These are phyloP conservation scores for Scedosporium dehoogii DNA, from an alignment of 2,329 filamentous ascomycete species.

Conservation along the genomic window DNA sequence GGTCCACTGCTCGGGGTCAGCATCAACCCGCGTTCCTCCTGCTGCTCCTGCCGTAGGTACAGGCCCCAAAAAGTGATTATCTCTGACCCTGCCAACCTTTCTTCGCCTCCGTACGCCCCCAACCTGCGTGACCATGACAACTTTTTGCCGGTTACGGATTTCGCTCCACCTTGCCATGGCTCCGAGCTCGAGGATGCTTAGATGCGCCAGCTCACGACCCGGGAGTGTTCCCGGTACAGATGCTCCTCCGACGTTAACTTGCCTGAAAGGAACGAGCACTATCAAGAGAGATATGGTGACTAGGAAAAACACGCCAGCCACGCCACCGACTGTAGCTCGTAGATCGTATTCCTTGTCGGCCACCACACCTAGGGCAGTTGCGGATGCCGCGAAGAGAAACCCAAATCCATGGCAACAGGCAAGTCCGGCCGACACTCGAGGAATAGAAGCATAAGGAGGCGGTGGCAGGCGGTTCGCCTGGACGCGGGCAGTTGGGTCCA, in stretches of 20 bases:
- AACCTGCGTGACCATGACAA: neutral
- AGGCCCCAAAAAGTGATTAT: neutral
- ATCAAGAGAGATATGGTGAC: neutral
- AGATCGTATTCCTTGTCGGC: neutral
- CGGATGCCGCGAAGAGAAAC: slow-evolving; percentile 58
- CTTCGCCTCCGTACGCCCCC: neutral
- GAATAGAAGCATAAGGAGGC: slow-evolving; percentile 66
- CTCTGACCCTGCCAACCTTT: neutral
- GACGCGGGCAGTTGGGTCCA: slow-evolving; percentile 30
- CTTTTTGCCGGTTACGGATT: neutral
- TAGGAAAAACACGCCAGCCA: neutral
- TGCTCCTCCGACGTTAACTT: neutral
- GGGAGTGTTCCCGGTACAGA: neutral
- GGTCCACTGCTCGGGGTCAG: slow-evolving; percentile 7
- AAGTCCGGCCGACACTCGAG: slow-evolving; percentile 61
- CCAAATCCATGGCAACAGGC: slow-evolving; percentile 60
- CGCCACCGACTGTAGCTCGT: neutral
- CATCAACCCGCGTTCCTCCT: neutral
- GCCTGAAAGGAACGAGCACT: neutral
- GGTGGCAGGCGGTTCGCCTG: slow-evolving; percentile 14
- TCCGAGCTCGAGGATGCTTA: neutral
- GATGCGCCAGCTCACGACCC: neutral
- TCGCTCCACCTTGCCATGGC: neutral
- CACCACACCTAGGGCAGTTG: slow-evolving; percentile 42
- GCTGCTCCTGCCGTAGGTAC: neutral